Percentiles rank a stretch among this genome's conserved stretches.
Evolutionary conservation across 441 rosid species (phyloP).

Genomic region (Pelargonium myrrhifolium): DNA sequence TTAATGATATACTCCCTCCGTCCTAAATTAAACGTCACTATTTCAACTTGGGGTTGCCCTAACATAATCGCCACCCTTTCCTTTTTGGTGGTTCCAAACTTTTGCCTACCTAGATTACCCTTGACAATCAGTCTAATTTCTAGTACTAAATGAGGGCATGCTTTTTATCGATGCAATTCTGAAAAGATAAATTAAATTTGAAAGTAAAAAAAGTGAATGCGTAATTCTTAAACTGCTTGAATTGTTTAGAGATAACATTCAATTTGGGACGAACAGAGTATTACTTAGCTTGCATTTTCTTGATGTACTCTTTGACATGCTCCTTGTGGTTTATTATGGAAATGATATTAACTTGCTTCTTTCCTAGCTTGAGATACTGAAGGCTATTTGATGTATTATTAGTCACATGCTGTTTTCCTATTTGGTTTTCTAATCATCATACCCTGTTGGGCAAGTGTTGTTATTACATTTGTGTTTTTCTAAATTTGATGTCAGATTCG

Average conservation of each 20-base stretch:
- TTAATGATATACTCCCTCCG: neutral
- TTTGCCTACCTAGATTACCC: neutral
- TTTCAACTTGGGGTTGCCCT: neutral
- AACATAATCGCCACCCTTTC: neutral
- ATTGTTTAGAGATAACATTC: neutral
- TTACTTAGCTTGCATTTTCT: neutral
- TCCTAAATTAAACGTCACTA: neutral
- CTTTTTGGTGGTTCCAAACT: neutral
- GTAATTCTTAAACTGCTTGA: neutral
- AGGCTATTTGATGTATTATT: neutral
- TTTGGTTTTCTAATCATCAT: constrained; percentile 10
- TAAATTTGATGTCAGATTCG: constrained; percentile 51
- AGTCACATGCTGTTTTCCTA: neutral
- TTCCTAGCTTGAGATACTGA: neutral
- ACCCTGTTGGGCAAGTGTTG: constrained; percentile 3
- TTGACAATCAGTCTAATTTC: neutral
- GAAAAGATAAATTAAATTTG: no score
- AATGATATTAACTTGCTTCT: neutral
- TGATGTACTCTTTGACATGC: neutral
- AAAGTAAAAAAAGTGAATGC: neutral
- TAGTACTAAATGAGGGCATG: neutral
- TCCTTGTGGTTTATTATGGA: neutral
- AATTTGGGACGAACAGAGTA: no score
- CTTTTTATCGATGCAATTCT: neutral
- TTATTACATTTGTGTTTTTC: neutral